Conservation (phyloP, 345 rosid genomes). For the Toxicodendron radicans region DNA sequence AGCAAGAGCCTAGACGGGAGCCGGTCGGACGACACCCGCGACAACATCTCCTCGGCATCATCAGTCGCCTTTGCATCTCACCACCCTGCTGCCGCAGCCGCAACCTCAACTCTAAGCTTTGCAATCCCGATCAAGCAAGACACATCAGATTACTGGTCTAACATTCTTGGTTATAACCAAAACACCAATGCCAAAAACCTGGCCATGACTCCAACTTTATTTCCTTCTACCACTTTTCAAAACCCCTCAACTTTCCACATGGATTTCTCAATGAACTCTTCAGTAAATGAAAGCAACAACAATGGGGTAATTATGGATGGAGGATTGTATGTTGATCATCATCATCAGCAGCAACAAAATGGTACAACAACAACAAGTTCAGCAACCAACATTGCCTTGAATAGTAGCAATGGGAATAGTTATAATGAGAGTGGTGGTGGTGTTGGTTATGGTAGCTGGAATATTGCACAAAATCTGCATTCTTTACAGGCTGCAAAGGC, state of each 20-base stretch:
- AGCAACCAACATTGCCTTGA: constrained; percentile 35
- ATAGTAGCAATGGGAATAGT: constrained; percentile 28
- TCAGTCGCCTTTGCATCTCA: constrained; percentile 45
- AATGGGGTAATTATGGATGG: constrained; percentile 32
- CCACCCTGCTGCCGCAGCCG: constrained; percentile 20
- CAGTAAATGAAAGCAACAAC: constrained; percentile 23
- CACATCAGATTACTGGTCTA: constrained; percentile 66
- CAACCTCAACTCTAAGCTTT: constrained; percentile 45
- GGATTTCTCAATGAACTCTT: constrained; percentile 33
- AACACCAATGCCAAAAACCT: constrained; percentile 27
- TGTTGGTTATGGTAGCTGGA: constrained; percentile 51
- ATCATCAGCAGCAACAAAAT: constrained; percentile 18
- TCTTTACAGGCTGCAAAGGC: constrained; percentile 65
- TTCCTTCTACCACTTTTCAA: constrained; percentile 25
- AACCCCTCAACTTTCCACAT: constrained; percentile 19
- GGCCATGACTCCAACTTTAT: constrained; percentile 13
- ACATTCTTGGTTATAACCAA: constrained; percentile 41
- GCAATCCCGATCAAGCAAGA: constrained; percentile 68
- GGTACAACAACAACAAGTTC: constrained; percentile 14
- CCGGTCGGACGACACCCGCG: constrained; percentile 39
- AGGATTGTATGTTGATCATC: constrained; percentile 29
- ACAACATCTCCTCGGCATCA: constrained; percentile 54
- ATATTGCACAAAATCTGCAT: constrained; percentile 43
- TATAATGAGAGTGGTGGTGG: constrained; percentile 33
- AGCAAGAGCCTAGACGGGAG: constrained; percentile 40